phyloP scores from a whole-genome alignment of 2,329 filamentous ascomycete species.

The Diaporthe eres region DNA sequence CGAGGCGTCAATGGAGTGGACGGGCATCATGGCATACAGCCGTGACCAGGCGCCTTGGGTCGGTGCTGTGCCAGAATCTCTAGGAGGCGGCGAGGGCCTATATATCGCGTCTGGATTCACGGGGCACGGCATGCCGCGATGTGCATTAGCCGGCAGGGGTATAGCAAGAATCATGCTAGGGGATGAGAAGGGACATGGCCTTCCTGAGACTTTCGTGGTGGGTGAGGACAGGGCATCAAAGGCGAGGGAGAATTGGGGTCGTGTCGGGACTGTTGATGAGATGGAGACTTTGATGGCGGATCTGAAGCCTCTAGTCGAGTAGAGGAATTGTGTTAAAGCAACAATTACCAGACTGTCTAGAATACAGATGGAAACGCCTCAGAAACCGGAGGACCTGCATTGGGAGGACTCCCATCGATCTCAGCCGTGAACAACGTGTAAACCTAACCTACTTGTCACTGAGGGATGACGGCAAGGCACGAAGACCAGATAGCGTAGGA shows the following conservation, averaged over 20 bases:
- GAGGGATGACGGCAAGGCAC: background rate
- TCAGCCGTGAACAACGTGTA: too few species aligned
- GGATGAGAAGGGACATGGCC: constrained; percentile 54
- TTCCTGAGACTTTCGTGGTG: constrained; percentile 60
- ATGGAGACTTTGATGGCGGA: constrained; percentile 40
- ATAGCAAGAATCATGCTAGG: constrained; percentile 71
- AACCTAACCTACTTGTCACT: too few species aligned
- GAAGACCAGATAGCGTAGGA: background rate
- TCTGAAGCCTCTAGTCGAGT: constrained; percentile 9
- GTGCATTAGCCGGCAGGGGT: constrained; percentile 75
- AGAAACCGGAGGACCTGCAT: background rate
- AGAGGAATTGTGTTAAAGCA: background rate
- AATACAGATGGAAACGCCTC: background rate
- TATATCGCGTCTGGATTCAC: constrained; percentile 78
- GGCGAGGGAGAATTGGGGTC: constrained; percentile 43
- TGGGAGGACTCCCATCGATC: background rate
- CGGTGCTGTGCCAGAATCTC: constrained; percentile 70
- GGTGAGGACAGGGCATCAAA: constrained; percentile 50
- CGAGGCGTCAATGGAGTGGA: constrained; percentile 76
- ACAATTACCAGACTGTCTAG: background rate
- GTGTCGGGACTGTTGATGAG: constrained; percentile 41
- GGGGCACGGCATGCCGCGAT: constrained; percentile 83
- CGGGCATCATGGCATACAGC: constrained; percentile 84
- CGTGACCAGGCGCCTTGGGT: constrained; percentile 80
- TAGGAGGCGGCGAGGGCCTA: constrained; percentile 68